Evolutionary conservation across 1,139 yeast genomes (phyloP), one percentile per base, ranked within the genome.

Genomic region (Diutina sp.): DNA sequence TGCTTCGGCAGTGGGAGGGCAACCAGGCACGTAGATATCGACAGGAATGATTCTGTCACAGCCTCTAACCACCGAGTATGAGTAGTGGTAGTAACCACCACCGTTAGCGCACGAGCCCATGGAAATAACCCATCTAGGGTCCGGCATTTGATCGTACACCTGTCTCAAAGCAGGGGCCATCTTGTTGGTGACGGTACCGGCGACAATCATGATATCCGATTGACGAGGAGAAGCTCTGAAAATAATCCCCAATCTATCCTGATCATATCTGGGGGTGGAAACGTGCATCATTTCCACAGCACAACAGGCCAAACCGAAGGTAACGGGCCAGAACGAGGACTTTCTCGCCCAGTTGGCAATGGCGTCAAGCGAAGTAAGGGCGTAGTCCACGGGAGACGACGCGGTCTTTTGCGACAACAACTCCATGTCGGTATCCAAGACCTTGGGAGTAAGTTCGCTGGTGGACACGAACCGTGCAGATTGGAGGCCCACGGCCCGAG

Each of bases 241-340:
- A 80, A 89, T 89, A 69, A 89, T 88, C 66, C 96, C 96, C 69
- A 89, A 78, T 70, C 96, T 83, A 76, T 89, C 96, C 74, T 89
- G 96, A 74, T 89, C 96, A 73, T 89, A 89, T 70, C 96, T 79
- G 61, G 96, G 95, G 59, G 95, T 84, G 35, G 96, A 89, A 53
- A 86, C 89, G 72, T 89, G 96, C 96, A 89, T 89, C 96, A 89
- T 89, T 73, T 89, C 96, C 54, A 89, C 95, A 60, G 96, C 95
- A 76, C 96, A 88, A 73, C 96, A 88, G 8, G 96, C 96, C 66
- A 88, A 77, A 51, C 96, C 96, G 71, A 89, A 89, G 55, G 96
- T 89, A 56, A 88, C 95, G 14, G 96, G 96, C 96, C 96, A 89
- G 71, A 89, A 88, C 4, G 95, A 86, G 41, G 95, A 89, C 68